Base-by-base conservation (phyloP, 768 basidiomycete species). In the Collybia sp. region DNA sequence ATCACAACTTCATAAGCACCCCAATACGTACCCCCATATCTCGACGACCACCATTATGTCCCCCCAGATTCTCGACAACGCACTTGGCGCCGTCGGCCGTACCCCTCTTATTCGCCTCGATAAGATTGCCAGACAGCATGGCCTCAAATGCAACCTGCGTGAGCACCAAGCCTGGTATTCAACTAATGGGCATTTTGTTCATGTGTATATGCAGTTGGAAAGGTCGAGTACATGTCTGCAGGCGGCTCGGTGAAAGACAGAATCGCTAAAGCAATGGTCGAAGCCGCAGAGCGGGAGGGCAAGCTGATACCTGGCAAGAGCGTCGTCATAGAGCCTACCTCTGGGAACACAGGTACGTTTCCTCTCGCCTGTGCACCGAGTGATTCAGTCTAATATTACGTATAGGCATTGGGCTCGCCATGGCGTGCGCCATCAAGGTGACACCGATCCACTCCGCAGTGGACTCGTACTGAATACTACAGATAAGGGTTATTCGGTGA, bases 181-280 rank as follows among this genome's bases (percentile, higher is more conserved):
- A n/a, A 15, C 40, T 34, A 43, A 13, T 8, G 12, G 30, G 32
- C 35, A 37, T 37, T 18, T 43, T 43, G 6, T 31, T 35, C 16
- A 32, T 15, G n/a, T 36, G n/a, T 40, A 45, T 34, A n/a, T 12
- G 30, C 17, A 94, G 89, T 95, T 59, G 94, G 76, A 6, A 97
- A 96, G 65, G 74, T 88, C 12, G 95, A 99, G 57, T 97, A 80
- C 61, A 78, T 89, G 59, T 93, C 89, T 15, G 85, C 83, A 1
- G 96, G 95, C 9, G 95, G 95, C 2, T 93, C 88, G 2, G 87
- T 97, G 48, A 99, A 99, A 69, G 95, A 98, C 61, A 75, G 94
- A 48, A 95, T 98, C 44, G 94, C 93, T 19, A 94, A 92, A 63
- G 83, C 91, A 10, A 99, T 99, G 95, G 81, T 98, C 1, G 85